Evolutionary conservation across 228 moss, liverwort and hornwort genomes (phyloP).

Genomic region (Sphagnum magellanicum): DNA sequence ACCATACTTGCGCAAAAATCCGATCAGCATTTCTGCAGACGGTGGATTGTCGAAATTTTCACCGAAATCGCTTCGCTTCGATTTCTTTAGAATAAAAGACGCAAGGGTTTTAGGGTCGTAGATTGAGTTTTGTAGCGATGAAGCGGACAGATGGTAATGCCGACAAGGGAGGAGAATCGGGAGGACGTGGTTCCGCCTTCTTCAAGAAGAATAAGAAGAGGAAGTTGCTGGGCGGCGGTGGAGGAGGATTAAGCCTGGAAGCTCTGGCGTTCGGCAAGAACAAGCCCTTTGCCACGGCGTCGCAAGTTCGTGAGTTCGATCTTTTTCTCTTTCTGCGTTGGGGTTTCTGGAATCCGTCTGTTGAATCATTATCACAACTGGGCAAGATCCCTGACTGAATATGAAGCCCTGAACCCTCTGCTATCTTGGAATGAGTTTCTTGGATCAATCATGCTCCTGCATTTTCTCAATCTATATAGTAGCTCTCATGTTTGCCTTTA

Average conservation of each 20-base stretch:
- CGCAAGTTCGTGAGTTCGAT: constrained; percentile 52
- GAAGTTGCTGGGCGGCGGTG: constrained; percentile 49
- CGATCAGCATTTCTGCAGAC: neutral
- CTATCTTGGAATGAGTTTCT: neutral
- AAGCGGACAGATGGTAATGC: constrained; percentile 23
- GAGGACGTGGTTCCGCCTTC: constrained; percentile 8
- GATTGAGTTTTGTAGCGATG: constrained; percentile 12
- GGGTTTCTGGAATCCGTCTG: neutral
- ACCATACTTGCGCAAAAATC: too few species aligned
- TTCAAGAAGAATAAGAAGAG: constrained; percentile 18
- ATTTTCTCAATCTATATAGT: neutral
- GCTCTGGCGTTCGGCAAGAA: constrained; percentile 62
- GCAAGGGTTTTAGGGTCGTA: neutral
- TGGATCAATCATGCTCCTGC: neutral
- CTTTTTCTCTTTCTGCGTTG: neutral
- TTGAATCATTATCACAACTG: neutral
- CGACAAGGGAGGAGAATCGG: constrained; percentile 9
- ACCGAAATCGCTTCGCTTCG: neutral
- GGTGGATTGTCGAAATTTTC: neutral
- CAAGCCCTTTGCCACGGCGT: constrained; percentile 61
- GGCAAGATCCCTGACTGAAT: too few species aligned
- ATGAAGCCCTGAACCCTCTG: neutral
- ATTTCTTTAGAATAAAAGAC: neutral
- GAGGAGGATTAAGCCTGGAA: constrained; percentile 70
- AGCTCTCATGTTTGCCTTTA: neutral